Percentiles rank a stretch among this genome's conserved stretches.
Evolutionary conservation across 1,284 basidiomycete genomes (phyloP).

Genomic region (Moesziomyces sp.): DNA sequence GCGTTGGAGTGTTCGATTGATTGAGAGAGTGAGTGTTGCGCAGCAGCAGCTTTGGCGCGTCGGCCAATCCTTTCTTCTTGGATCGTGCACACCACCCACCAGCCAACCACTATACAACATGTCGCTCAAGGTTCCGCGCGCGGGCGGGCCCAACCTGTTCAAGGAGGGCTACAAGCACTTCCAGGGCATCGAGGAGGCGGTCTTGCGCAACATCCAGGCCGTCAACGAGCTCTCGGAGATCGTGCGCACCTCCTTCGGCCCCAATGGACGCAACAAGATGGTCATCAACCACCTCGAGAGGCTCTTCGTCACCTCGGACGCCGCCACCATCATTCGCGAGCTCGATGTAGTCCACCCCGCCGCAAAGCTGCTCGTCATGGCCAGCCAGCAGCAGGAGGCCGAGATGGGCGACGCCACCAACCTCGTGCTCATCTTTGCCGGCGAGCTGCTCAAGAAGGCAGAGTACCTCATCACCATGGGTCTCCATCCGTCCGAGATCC

Average conservation of each 20-base stretch:
- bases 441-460: slow-evolving; percentile 93
- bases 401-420: slow-evolving; percentile 99
- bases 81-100: not conserved
- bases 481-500: slow-evolving; percentile 87
- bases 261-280: slow-evolving; percentile 76
- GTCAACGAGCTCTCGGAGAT: slow-evolving; percentile 93
- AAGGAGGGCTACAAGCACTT: slow-evolving; percentile 78
- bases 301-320: slow-evolving; percentile 97
- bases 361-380: slow-evolving; percentile 96
- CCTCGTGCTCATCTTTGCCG: slow-evolving; percentile 92
- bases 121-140: slow-evolving; percentile 93
- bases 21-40: too few relatives aligned
- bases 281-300: slow-evolving; percentile 80
- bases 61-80: slow-evolving; percentile 4
- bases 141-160: slow-evolving; percentile 88
- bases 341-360: slow-evolving; percentile 98
- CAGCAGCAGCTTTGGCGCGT: too few relatives aligned
- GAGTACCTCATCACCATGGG: slow-evolving; percentile 95
- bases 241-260: slow-evolving; percentile 94
- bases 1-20: too few relatives aligned
- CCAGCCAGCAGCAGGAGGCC: slow-evolving; percentile 92
- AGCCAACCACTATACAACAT: slow-evolving; percentile 70
- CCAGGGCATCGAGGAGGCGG: slow-evolving; percentile 90
- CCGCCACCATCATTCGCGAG: slow-evolving; percentile 97
- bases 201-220: slow-evolving; percentile 87